Conservation (phyloP, 495 filamentous ascomycete species). For the Penicillium verhagenii region DNA sequence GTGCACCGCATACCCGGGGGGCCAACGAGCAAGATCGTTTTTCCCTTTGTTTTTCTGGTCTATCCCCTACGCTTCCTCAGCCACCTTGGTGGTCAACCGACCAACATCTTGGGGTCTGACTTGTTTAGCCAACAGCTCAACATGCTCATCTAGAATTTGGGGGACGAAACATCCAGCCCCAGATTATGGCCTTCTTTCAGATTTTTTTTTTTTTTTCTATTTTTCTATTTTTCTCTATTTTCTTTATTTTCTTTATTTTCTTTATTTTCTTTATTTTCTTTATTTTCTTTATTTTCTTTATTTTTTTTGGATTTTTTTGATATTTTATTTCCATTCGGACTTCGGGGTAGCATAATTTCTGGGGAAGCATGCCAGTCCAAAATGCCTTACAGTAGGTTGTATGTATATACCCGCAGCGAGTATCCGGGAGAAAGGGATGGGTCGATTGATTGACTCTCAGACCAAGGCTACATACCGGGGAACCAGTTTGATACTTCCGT, state of each 20-base stretch:
- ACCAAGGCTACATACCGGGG: slow-evolving; percentile 26
- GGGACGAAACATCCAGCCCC: slow-evolving; percentile 1
- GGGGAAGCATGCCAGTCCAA: neutral
- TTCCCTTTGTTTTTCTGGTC: neutral
- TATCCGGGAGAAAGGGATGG: slow-evolving; percentile 19
- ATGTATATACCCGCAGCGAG: slow-evolving; percentile 11
- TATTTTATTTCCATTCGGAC: neutral
- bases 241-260: too few relatives aligned
- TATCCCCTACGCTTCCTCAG: slow-evolving; percentile 8
- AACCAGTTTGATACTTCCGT: slow-evolving; percentile 19
- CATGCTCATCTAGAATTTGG: neutral
- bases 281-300: too few relatives aligned
- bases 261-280: too few relatives aligned
- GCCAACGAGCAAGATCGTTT: neutral
- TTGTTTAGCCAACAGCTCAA: neutral
- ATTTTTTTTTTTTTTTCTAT: too few relatives aligned
- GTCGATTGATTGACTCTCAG: slow-evolving; percentile 21
- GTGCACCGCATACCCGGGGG: neutral
- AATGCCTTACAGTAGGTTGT: too few relatives aligned
- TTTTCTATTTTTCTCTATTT: too few relatives aligned
- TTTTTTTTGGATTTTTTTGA: neutral
- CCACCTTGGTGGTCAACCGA: slow-evolving; percentile 12
- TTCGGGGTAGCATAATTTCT: neutral
- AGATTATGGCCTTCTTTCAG: neutral
- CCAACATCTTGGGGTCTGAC: slow-evolving; percentile 1